Conservation (phyloP, 306 rosid genomes). For the Carpinus fangiana region DNA sequence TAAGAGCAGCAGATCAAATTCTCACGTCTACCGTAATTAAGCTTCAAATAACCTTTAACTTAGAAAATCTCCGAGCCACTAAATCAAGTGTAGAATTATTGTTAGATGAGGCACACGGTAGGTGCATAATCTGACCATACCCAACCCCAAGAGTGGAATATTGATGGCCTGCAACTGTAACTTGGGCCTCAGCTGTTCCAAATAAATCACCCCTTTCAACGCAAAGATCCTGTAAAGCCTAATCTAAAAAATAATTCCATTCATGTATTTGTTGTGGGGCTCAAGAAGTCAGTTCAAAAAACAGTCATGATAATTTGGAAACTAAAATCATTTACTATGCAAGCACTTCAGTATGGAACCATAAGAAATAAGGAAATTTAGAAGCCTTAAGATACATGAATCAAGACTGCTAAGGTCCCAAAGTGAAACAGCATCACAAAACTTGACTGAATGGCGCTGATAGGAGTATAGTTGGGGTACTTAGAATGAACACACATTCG, state of each 20-base stretch:
- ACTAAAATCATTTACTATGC: not conserved
- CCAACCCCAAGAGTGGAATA: too few species aligned
- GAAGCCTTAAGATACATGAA: constrained; percentile 5
- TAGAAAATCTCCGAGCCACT: not conserved
- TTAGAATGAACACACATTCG: constrained; percentile 18
- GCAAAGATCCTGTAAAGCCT: not conserved
- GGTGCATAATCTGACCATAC: not conserved
- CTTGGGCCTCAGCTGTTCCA: too few species aligned
- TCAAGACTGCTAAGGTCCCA: not conserved
- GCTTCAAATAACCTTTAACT: not conserved
- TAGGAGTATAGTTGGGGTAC: not conserved
- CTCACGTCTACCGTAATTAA: not conserved
- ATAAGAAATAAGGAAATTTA: constrained; percentile 14
- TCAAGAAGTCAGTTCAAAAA: not conserved
- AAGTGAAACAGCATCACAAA: not conserved
- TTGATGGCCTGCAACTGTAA: too few species aligned
- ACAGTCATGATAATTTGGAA: not conserved
- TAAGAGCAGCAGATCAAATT: not conserved
- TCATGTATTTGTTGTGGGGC: not conserved
- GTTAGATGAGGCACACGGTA: not conserved
- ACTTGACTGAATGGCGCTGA: not conserved
- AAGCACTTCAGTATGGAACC: constrained; percentile 19
- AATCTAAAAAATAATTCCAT: not conserved
- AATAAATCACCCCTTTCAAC: not conserved
- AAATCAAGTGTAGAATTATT: not conserved